Base-by-base conservation (phyloP, 2,329 filamentous ascomycete species). In the Aspergillus clavatus region DNA sequence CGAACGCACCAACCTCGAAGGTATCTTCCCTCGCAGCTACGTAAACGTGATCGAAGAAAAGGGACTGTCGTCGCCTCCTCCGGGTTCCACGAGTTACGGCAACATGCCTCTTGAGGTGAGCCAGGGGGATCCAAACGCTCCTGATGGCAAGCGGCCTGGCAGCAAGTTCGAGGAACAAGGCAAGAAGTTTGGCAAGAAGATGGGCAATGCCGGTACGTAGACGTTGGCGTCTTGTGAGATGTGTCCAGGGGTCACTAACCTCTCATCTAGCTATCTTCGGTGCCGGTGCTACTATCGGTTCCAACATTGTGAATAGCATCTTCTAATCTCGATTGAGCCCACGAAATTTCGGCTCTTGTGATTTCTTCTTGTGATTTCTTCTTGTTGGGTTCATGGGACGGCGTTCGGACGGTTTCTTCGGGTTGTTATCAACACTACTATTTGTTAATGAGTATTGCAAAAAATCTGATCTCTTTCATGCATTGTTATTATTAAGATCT, bases 171-270 rank as follows among this genome's bases (percentile, higher is more conserved):
- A 82, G 52, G 78, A 88, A 68, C 80, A 83, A 45, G 89, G 88
- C 45, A 95, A 95, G 82, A 96, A 96, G 73, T 87, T 96, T 69
- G 90, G 91, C 55, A 95, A 94, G 81, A 97, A 96, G 77, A 68
- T 91, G 61, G 91, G 91, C 26, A 84, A 84, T 65, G 81, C 81
- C 44, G 71, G 72, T 69, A 69, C 45, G 68, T 67, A 50, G 29
- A 35, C 18, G 27, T 16, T 16, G 7, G 6, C 22, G 38, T n/a
- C 19, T 5, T 5, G n/a, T 31, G 21, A n/a, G 19, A 19, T 19
- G 8, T 35, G 11, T 35, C 5, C 21, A n/a, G 35, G 12, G n/a
- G n/a, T 22, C 43, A 42, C 59, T 65, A 49, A 65, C 46, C 26
- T 77, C 8, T 24, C 8, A 8, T 24, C 8, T 79, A 36, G 89